A percentile compares a stretch with the other conserved stretches of the same genome.
phyloP scores from a whole-genome alignment of 169 alveolate genomes.

The Plasmodium fragile region DNA sequence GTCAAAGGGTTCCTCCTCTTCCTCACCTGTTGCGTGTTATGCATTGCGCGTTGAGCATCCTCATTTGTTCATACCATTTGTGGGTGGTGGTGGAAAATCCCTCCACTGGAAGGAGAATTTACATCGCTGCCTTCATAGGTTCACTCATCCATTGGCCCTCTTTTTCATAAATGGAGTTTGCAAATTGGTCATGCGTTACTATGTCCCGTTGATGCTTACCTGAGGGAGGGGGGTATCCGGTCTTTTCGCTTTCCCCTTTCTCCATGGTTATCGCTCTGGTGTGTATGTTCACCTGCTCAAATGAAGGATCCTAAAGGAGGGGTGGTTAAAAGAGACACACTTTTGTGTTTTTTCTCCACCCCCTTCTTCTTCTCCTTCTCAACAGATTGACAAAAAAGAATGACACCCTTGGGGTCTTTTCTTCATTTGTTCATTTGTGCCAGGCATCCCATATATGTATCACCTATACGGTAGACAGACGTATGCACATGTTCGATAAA shows the following conservation, averaged over 20 bases:
- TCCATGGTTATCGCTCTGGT: background rate
- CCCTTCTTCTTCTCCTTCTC: too few species aligned
- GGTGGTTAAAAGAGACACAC: background rate
- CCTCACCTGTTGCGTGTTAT: constrained; percentile 10
- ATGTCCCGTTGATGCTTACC: background rate
- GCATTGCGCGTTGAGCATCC: background rate
- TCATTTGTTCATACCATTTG: background rate
- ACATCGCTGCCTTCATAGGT: background rate
- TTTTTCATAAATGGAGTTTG: background rate
- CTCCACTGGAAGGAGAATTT: background rate
- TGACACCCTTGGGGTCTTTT: too few species aligned
- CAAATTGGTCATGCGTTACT: background rate
- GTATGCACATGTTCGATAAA: too few species aligned
- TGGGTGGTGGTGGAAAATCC: background rate
- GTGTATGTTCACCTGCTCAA: background rate
- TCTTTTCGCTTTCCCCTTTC: background rate
- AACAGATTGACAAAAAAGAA: too few species aligned
- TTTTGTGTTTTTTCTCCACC: background rate
- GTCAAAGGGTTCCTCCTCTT: constrained; percentile 19
- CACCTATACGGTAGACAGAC: too few species aligned
- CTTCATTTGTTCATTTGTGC: too few species aligned
- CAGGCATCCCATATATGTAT: too few species aligned
- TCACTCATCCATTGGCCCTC: background rate
- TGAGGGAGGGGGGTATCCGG: background rate
- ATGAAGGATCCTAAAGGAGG: background rate